Percentiles rank a stretch among this genome's conserved stretches.
Conservation (phyloP, 371 early-diverging fungal species). For the Basidiobolus heterosporus region DNA sequence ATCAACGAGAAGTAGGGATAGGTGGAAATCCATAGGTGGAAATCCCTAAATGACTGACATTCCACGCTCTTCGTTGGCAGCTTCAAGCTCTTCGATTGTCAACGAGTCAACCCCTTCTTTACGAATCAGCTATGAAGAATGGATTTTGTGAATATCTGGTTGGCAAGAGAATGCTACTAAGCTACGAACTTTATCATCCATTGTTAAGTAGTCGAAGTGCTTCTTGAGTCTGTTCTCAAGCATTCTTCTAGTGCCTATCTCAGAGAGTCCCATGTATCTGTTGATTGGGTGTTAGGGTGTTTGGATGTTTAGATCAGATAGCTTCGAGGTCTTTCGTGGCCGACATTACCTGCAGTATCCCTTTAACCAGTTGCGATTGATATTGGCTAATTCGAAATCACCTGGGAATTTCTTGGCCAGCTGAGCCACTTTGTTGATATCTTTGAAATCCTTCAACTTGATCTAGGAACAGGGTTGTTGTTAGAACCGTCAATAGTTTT, state of each 20-base stretch:
- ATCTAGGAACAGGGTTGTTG: no score
- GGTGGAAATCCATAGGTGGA: no score
- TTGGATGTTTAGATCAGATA: no score
- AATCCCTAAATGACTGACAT: conserved; percentile 26
- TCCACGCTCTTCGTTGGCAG: conserved; percentile 43
- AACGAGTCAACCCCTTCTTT: conserved; percentile 28
- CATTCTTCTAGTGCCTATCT: conserved; percentile 30
- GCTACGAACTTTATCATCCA: conserved; percentile 29
- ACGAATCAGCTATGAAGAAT: conserved; percentile 16
- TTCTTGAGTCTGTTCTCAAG: conserved; percentile 28
- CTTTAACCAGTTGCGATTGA: neutral
- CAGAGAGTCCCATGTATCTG: conserved; percentile 38
- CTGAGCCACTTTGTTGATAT: neutral
- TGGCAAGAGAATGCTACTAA: neutral
- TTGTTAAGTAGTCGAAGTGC: conserved; percentile 25
- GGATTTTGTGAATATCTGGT: neutral
- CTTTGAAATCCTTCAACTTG: neutral
- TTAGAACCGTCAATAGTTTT: no score
- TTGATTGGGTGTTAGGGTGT: neutral
- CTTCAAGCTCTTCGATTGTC: conserved; percentile 19
- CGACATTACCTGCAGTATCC: no score
- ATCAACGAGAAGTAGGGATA: neutral
- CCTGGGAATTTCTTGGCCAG: neutral
- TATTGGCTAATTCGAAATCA: neutral
- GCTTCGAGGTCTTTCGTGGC: no score